Percentiles rank a stretch among this genome's conserved stretches.
Evolutionary conservation across 2,329 filamentous ascomycete genomes (phyloP).

Genomic region (Epichloe baconii): DNA sequence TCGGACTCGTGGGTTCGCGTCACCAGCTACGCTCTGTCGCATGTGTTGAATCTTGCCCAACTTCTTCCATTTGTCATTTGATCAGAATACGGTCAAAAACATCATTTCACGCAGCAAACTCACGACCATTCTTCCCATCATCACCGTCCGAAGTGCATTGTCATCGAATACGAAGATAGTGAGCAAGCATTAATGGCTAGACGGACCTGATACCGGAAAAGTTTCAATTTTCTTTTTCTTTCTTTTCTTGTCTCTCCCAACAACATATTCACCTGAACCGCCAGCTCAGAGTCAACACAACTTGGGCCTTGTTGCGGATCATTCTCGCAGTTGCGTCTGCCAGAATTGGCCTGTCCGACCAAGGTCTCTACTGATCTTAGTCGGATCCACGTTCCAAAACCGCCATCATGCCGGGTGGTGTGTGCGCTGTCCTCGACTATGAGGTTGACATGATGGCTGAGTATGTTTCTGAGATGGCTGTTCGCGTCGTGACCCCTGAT

Average conservation of each 20-base stretch:
- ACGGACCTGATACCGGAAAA: slow-evolving; percentile 13
- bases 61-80: background rate
- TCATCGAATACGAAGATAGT: slow-evolving; percentile 10
- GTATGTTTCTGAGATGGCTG: slow-evolving; percentile 83
- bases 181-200: slow-evolving; percentile 21
- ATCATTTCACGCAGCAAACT: background rate
- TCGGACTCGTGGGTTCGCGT: background rate
- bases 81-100: background rate
- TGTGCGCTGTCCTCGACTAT: slow-evolving; percentile 89
- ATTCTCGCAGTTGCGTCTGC: slow-evolving; percentile 4
- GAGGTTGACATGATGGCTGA: slow-evolving; percentile 94
- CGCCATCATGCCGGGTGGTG: slow-evolving; percentile 59
- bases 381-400: slow-evolving; percentile 19
- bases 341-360: slow-evolving; percentile 17
- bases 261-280: background rate
- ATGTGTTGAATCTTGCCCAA: background rate
- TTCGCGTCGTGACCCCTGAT: slow-evolving; percentile 41
- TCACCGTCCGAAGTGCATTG: slow-evolving; percentile 7
- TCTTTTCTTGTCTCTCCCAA: slow-evolving; percentile 1
- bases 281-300: background rate
- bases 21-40: background rate
- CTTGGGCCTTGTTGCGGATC: background rate
- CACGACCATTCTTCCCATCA: background rate
- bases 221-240: slow-evolving; percentile 6
- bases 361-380: slow-evolving; percentile 27